Evolutionary conservation across 768 basidiomycete species (phyloP), one percentile per base, ranked within the genome.

Genomic region (Podaxis pistillaris): DNA sequence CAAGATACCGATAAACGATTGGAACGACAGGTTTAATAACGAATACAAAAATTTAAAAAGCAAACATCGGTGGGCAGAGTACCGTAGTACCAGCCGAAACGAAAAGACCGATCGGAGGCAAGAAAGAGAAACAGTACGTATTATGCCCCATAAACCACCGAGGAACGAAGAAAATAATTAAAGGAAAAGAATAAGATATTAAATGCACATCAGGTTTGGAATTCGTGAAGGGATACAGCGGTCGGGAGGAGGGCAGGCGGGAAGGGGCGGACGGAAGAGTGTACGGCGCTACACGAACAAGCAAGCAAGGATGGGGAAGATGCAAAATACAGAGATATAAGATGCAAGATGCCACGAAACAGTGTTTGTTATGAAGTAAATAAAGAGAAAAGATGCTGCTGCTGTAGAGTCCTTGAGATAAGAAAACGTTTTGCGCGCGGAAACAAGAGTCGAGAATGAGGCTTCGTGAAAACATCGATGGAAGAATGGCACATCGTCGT

Each of bases 371-470:
- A 63, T 59, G 46, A 38, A 53, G 30, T 50, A 55, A 47, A 53
- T 58, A 58, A 58, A 57, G 41, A 67, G 26, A 46, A 40, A 55
- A 64, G 33, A 24, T 41, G 40, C 28, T 62, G 54, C 47, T 54
- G 56, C 49, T 58, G 33, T 33, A 56, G 28, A 63, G 64, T 62
- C 56, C 62, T 56, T 66, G 66, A 52, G 57, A 65, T 60, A 56
- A 53, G 8, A 33, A 46, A 56, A 49, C 64, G 51, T 58, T 50
- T 26, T 50, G 49, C 49, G 62, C 47, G 62, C 56, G 51, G 64
- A 64, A 65, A 62, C 59, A 62, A 64, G 58, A 59, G 64, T 72
- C 66, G 67, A 68, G 60, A 65, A 64, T 63, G 63, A 65, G 66
- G 67, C 68, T 63, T 69, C 65, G 67, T 65, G 68, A 60, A 63